These are phyloP conservation scores for Rubroboletus pulcherrimus DNA, from an alignment of 768 basidiomycete genomes.

Conservation along the genomic window DNA sequence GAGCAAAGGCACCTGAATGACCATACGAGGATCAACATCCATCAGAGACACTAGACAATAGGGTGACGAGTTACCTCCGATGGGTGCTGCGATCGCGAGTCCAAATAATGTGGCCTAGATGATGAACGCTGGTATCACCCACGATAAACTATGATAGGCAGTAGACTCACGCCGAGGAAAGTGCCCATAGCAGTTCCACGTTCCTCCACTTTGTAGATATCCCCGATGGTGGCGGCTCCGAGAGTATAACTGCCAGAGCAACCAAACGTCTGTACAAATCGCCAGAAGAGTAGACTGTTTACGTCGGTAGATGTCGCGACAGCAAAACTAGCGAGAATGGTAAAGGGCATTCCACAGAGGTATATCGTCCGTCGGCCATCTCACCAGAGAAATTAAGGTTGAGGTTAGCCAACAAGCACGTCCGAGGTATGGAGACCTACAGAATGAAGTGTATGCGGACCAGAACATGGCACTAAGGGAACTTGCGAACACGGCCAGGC, in stretches of 20 bases:
- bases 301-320: slow-evolving; percentile 47
- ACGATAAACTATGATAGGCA: neutral
- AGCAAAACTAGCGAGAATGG: slow-evolving; percentile 56
- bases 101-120: slow-evolving; percentile 49
- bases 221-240: slow-evolving; percentile 59
- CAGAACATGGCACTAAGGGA: slow-evolving; percentile 48
- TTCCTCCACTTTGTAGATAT: slow-evolving; percentile 64
- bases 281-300: slow-evolving; percentile 49
- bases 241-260: slow-evolving; percentile 53
- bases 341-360: slow-evolving; percentile 54
- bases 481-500: slow-evolving; percentile 44
- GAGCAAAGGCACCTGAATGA: slow-evolving; percentile 41
- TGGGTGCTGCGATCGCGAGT: slow-evolving; percentile 56
- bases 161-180: slow-evolving; percentile 45
- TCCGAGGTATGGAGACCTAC: slow-evolving; percentile 27
- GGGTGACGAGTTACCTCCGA: slow-evolving; percentile 40
- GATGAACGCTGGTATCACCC: neutral
- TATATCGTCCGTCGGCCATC: slow-evolving; percentile 67
- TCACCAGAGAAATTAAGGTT: slow-evolving; percentile 20
- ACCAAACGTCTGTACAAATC: slow-evolving; percentile 66
- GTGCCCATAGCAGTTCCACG: slow-evolving; percentile 57
- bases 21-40: neutral
- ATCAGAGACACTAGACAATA: neutral
- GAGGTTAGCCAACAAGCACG: neutral
- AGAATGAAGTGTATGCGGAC: slow-evolving; percentile 50